phyloP scores from a whole-genome alignment of 2,329 filamentous ascomycete genomes.

The Rasamsonia emersonii region DNA sequence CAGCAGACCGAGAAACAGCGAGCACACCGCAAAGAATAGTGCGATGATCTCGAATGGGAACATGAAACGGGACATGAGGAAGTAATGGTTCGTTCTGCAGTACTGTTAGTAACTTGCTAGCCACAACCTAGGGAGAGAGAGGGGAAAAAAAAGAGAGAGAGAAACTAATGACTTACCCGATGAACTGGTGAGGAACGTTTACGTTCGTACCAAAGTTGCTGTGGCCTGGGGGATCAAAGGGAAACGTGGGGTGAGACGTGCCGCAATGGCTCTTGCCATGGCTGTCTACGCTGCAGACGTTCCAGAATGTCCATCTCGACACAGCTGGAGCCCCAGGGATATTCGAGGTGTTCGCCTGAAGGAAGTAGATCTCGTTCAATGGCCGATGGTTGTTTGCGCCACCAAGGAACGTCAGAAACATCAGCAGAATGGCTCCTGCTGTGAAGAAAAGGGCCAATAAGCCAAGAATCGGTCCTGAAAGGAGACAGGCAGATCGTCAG shows the following conservation, averaged over 20 bases:
- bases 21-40: conserved; percentile 59
- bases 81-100: conserved; percentile 57
- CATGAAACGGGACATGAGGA: conserved; percentile 80
- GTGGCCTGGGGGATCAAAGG: conserved; percentile 50
- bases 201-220: conserved; percentile 51
- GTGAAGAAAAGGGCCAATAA: conserved; percentile 53
- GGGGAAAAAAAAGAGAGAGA: conserved; percentile 8
- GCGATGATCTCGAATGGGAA: conserved; percentile 86
- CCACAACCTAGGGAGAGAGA: no score
- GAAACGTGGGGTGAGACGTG: conserved; percentile 53
- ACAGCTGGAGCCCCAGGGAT: conserved; percentile 59
- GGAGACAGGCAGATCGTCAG: neutral
- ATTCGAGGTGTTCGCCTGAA: conserved; percentile 65
- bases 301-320: conserved; percentile 88
- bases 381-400: conserved; percentile 48
- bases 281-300: conserved; percentile 59
- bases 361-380: conserved; percentile 73
- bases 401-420: conserved; percentile 58
- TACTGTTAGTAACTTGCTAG: conserved; percentile 6
- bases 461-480: conserved; percentile 47
- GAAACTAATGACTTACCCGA: conserved; percentile 36
- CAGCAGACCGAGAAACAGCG: conserved; percentile 38
- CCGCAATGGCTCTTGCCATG: conserved; percentile 56
- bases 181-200: conserved; percentile 47
- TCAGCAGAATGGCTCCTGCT: conserved; percentile 53